Percentiles rank a stretch among this genome's conserved stretches.
Evolutionary conservation across 495 filamentous ascomycete species (phyloP).

Genomic region (Collariella sp.): DNA sequence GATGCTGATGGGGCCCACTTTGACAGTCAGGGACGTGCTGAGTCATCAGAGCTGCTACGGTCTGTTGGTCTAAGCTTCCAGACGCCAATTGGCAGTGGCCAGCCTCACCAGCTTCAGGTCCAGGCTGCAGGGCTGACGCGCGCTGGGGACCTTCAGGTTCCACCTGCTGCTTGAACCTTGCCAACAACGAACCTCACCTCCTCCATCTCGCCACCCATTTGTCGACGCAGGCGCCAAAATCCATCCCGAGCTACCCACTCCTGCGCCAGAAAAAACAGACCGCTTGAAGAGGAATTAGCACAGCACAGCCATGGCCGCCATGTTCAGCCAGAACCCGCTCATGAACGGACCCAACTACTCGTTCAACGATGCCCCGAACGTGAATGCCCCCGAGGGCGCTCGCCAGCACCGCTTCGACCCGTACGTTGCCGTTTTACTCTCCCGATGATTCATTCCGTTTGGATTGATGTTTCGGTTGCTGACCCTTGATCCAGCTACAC

Average conservation of each 20-base stretch:
- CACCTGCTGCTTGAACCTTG: conserved; percentile 7
- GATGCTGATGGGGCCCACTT: too few species aligned
- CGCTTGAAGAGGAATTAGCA: background rate
- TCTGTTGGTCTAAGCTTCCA: background rate
- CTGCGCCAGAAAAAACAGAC: too few species aligned
- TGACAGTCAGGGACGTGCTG: conserved; percentile 7
- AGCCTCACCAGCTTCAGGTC: background rate
- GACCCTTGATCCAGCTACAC: conserved; percentile 59
- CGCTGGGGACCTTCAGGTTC: conserved; percentile 11
- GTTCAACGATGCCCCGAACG: conserved; percentile 44
- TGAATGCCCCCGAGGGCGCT: conserved; percentile 35
- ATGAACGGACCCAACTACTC: conserved; percentile 55
- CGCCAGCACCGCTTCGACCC: conserved; percentile 86
- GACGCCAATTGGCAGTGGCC: background rate
- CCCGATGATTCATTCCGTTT: background rate
- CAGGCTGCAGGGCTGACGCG: conserved; percentile 48
- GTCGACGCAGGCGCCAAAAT: background rate
- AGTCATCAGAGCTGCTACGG: conserved; percentile 21
- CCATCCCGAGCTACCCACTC: background rate
- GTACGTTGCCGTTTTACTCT: conserved; percentile 41
- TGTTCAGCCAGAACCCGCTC: conserved; percentile 55
- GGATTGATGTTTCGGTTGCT: background rate
- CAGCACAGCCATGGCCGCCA: conserved; percentile 34
- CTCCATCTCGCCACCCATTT: background rate
- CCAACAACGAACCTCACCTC: conserved; percentile 6